Evolutionary conservation across 2,329 filamentous ascomycete genomes (phyloP), one percentile per base, ranked within the genome.

Genomic region (Beauveria varroae): DNA sequence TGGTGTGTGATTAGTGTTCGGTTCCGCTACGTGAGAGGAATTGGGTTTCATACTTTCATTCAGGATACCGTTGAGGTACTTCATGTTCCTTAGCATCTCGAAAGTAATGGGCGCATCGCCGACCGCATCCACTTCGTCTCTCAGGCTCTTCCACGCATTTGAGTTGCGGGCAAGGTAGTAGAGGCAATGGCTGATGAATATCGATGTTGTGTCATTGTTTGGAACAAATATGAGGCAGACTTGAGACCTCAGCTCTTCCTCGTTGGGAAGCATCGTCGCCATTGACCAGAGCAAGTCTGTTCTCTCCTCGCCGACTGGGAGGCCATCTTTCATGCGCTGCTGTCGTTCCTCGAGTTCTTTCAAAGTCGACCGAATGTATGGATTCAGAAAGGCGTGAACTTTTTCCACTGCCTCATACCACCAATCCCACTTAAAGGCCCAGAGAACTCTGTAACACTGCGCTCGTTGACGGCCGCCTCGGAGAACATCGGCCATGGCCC

Each of bases 61-160:
- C 54, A 69, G 53, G 30, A 65, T 65, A 61, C 65, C 68, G 30
- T 69, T 67, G 8, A 69, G 60, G 40, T 69, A 12, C 49, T 51
- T 51, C 18, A 51, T 10, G 28, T 51, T 51, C 5, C 49, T 67
- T 20, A 69, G 60, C 9, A 57, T 63, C 57, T 69, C 65, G 44
- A 68, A 67, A 10, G 65, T 65, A n/a, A 68, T 66, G 4, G 49
- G 49, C 28, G 18, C 26, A 10, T 51, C 49, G 49, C 49, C 49
- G 20, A 51, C 12, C 18, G 18, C 28, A 1, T 28, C 8, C 28
- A 64, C 49, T 46, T 65, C 63, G 6, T 64, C 56, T 20, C 63
- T 53, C 50, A 65, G 60, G 50, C 62, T 65, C 63, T 59, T 34
- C 63, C 63, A 65, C 26, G 63, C 63, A 22, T 60, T 57, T 1